These are phyloP conservation scores for Xylariaceae sp. DNA, from an alignment of 2,329 filamentous ascomycete species.

Conservation along the genomic window DNA sequence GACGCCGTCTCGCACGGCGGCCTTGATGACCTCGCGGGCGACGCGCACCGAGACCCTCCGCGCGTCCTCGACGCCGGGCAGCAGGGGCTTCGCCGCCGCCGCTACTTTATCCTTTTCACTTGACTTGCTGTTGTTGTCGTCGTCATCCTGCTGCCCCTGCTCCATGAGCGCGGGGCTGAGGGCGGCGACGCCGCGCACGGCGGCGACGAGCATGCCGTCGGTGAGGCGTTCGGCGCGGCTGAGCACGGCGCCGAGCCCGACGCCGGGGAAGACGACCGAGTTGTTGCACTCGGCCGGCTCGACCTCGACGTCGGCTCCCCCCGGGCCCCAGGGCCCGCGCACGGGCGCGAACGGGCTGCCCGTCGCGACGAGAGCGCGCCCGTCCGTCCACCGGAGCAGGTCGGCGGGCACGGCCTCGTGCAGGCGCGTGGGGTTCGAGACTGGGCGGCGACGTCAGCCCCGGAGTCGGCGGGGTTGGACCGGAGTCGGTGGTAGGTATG, in stretches of 20 bases:
- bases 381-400: slow-evolving; percentile 69
- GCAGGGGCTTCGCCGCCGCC: slow-evolving; percentile 52
- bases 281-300: slow-evolving; percentile 79
- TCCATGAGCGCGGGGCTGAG: slow-evolving; percentile 63
- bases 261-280: slow-evolving; percentile 76
- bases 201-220: slow-evolving; percentile 75
- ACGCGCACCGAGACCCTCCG: slow-evolving; percentile 70
- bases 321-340: slow-evolving; percentile 45
- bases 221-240: slow-evolving; percentile 59
- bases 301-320: slow-evolving; percentile 36
- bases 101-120: no score
- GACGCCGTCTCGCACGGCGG: slow-evolving; percentile 62
- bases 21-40: slow-evolving; percentile 65
- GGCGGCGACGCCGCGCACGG: slow-evolving; percentile 63
- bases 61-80: slow-evolving; percentile 71
- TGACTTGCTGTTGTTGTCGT: no score
- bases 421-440: slow-evolving; percentile 77
- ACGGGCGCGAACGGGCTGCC: slow-evolving; percentile 77
- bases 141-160: no score
- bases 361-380: slow-evolving; percentile 71
- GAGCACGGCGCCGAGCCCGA: slow-evolving; percentile 72
- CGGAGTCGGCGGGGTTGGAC: no score
- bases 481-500: no score
- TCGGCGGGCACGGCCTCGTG: slow-evolving; percentile 77
- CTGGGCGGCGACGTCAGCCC: no score